Evolutionary conservation across 106 monocot species (phyloP).

Genomic region (Acorus calamus): DNA sequence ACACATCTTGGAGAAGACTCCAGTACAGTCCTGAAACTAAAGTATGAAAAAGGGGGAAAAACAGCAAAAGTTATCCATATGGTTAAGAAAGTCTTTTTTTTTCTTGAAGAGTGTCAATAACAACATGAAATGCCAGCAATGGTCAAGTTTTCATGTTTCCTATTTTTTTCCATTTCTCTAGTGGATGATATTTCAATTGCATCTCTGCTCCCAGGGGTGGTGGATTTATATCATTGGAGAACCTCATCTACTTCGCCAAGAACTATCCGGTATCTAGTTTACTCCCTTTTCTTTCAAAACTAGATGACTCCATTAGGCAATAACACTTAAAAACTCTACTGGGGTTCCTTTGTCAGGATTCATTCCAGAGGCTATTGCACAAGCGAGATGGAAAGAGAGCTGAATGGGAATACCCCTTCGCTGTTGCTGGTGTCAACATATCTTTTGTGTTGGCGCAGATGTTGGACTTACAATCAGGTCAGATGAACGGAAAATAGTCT

Average conservation of each 20-base stretch:
- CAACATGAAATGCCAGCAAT: too few species aligned
- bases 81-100: too few species aligned
- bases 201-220: slow-evolving; percentile 50
- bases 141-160: too few species aligned
- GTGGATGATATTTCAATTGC: not conserved
- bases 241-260: slow-evolving; percentile 86
- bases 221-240: slow-evolving; percentile 80
- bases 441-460: slow-evolving; percentile 87
- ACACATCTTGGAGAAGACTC: too few species aligned
- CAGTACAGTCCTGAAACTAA: too few species aligned
- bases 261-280: slow-evolving; percentile 58
- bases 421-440: slow-evolving; percentile 79
- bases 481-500: not conserved
- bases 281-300: slow-evolving; percentile 1
- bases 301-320: not conserved
- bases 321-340: too few species aligned
- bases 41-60: too few species aligned
- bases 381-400: slow-evolving; percentile 67
- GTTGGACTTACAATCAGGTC: slow-evolving; percentile 65
- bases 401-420: slow-evolving; percentile 94
- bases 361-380: slow-evolving; percentile 57
- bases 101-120: too few species aligned
- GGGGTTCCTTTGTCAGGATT: slow-evolving; percentile 20
- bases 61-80: too few species aligned
- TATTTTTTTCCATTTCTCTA: not conserved